Conservation (phyloP, 495 filamentous ascomycete genomes). For the Neurospora sp. region DNA sequence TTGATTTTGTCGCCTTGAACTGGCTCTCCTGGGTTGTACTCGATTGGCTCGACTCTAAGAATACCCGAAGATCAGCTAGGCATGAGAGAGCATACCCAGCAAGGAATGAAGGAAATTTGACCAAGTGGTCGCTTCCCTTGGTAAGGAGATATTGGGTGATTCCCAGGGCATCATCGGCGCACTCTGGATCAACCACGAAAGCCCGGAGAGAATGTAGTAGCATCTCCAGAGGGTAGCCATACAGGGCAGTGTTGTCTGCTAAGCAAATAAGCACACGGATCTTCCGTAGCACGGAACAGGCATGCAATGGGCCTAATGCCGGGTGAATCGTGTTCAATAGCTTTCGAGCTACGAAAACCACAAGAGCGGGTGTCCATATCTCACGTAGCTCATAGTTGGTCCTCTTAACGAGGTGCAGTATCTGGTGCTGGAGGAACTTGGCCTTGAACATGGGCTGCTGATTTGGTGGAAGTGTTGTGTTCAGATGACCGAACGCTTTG, state of each 20-base stretch:
- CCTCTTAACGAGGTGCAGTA: slow-evolving; percentile 65
- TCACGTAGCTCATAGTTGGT: slow-evolving; percentile 50
- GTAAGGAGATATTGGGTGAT: slow-evolving; percentile 77
- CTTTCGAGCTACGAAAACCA: slow-evolving; percentile 64
- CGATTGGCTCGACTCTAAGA: slow-evolving; percentile 55
- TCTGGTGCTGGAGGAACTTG: slow-evolving; percentile 60
- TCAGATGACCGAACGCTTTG: slow-evolving; percentile 49
- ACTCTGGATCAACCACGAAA: slow-evolving; percentile 70
- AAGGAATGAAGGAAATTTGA: slow-evolving; percentile 58
- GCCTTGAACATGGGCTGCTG: slow-evolving; percentile 82
- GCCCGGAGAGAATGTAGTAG: slow-evolving; percentile 68
- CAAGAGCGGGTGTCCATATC: slow-evolving; percentile 69
- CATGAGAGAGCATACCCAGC: slow-evolving; percentile 67
- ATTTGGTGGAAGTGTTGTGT: slow-evolving; percentile 50
- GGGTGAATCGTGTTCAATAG: slow-evolving; percentile 73
- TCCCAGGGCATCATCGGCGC: slow-evolving; percentile 85
- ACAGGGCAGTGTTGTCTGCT: slow-evolving; percentile 56
- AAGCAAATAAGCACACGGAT: slow-evolving; percentile 72
- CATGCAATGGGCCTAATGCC: slow-evolving; percentile 78
- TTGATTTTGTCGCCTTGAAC: slow-evolving; percentile 56
- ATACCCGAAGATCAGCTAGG: slow-evolving; percentile 60
- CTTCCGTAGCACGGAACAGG: slow-evolving; percentile 77
- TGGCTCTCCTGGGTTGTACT: slow-evolving; percentile 70
- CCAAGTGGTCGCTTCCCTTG: slow-evolving; percentile 55
- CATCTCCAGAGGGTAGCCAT: slow-evolving; percentile 88